Conservation (phyloP, 805 yeast genomes). For the Komagataella kurtzmanii region DNA sequence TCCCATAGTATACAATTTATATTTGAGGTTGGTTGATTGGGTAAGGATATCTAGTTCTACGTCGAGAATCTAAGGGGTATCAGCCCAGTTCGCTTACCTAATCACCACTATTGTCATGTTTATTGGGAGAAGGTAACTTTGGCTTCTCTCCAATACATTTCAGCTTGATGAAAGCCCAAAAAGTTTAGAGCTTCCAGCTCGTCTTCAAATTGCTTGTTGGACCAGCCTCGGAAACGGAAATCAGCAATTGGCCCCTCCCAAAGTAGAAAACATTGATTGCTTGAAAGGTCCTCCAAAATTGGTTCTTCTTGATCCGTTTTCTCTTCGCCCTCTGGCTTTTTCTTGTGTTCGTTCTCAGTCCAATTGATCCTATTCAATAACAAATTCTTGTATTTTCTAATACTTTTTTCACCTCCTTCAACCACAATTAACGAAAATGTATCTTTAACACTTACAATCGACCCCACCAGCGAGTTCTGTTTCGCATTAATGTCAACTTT, state of each 20-base stretch:
- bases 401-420: conserved; percentile 58
- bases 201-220: conserved; percentile 36
- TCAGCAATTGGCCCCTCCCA: conserved; percentile 63
- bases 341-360: conserved; percentile 36
- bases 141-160: conserved; percentile 44
- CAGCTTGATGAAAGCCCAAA: conserved; percentile 37
- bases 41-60: not conserved
- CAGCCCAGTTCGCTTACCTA: not conserved
- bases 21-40: not conserved
- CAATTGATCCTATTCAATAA: conserved; percentile 54
- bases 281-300: conserved; percentile 22
- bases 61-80: not conserved
- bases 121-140: not conserved
- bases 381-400: conserved; percentile 51
- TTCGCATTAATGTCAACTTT: conserved; percentile 74
- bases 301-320: conserved; percentile 1
- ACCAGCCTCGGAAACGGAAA: conserved; percentile 55
- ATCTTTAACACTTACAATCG: conserved; percentile 29
- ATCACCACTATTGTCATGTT: not conserved
- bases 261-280: conserved; percentile 32
- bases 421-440: conserved; percentile 49
- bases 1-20: conserved; percentile 39
- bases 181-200: conserved; percentile 37
- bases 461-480: conserved; percentile 56
- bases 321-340: conserved; percentile 7